These are phyloP conservation scores for Cyanidiococcus yangmingshanensis DNA, from an alignment of 23 red algal species.

Conservation along the genomic window DNA sequence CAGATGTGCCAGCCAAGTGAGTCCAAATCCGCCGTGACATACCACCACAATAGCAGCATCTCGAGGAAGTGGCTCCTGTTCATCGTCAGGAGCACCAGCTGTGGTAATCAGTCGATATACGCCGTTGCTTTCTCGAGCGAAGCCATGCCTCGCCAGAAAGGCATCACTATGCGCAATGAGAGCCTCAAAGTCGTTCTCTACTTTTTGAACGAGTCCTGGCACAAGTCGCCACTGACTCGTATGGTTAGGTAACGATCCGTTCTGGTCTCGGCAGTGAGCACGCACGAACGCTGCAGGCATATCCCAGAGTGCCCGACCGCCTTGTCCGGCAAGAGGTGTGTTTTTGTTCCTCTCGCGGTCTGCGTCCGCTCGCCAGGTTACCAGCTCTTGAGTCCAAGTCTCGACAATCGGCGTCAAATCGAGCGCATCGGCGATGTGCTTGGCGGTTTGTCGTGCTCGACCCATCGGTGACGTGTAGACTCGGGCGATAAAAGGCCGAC, in stretches of 20 bases:
- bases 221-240: conserved; percentile 23
- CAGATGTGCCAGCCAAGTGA: conserved; percentile 92
- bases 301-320: conserved; percentile 85
- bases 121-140: conserved; percentile 32
- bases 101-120: background rate
- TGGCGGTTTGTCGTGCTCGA: conserved; percentile 64
- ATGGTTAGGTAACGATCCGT: conserved; percentile 17
- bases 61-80: conserved; percentile 20
- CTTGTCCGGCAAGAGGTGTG: conserved; percentile 27
- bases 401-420: conserved; percentile 45
- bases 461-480: conserved; percentile 88
- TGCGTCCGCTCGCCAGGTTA: conserved; percentile 55
- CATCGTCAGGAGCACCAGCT: background rate
- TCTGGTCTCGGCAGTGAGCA: background rate
- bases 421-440: conserved; percentile 40
- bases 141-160: conserved; percentile 83
- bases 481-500: conserved; percentile 17
- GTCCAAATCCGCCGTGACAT: conserved; percentile 96
- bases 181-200: conserved; percentile 29
- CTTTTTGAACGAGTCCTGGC: conserved; percentile 18
- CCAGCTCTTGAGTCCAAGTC: conserved; percentile 86
- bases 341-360: background rate
- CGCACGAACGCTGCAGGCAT: conserved; percentile 48
- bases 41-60: conserved; percentile 69
- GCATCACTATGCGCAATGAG: conserved; percentile 43